phyloP scores from a whole-genome alignment of 1,139 yeast genomes.

The Debaryomyces singareniensis region DNA sequence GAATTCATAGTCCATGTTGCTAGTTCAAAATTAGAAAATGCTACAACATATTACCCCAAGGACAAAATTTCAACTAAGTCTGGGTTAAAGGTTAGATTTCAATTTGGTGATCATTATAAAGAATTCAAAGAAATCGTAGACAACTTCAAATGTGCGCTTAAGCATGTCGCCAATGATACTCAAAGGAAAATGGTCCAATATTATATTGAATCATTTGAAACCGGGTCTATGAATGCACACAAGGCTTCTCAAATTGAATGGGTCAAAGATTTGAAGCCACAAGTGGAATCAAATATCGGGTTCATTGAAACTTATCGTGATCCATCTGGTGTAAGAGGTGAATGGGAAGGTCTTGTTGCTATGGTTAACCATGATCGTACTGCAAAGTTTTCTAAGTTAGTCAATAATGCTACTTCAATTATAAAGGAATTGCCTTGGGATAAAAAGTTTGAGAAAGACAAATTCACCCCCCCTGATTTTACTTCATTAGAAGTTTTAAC shows the following conservation, averaged over 20 bases:
- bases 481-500: constrained; percentile 85
- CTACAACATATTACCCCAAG: constrained; percentile 33
- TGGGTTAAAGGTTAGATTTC: constrained; percentile 39
- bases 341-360: constrained; percentile 92
- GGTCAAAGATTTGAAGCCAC: constrained; percentile 83
- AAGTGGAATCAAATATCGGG: constrained; percentile 81
- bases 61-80: constrained; percentile 14
- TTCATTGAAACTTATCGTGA: constrained; percentile 90
- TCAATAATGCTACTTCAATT: constrained; percentile 56
- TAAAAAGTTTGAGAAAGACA: constrained; percentile 67
- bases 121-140: constrained; percentile 59
- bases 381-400: constrained; percentile 67
- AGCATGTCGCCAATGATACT: constrained; percentile 66
- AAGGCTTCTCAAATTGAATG: constrained; percentile 78
- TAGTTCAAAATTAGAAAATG: constrained; percentile 43
- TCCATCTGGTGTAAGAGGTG: constrained; percentile 88
- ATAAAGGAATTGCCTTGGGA: constrained; percentile 75
- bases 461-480: constrained; percentile 87
- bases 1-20: constrained; percentile 57
- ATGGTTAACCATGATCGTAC: constrained; percentile 87
- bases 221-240: constrained; percentile 84
- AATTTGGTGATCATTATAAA: constrained; percentile 69
- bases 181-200: constrained; percentile 59
- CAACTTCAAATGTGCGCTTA: constrained; percentile 50
- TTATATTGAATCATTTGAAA: constrained; percentile 64